phyloP scores from a whole-genome alignment of 2,329 filamentous ascomycete species.

The Lecanosticta acicola region DNA sequence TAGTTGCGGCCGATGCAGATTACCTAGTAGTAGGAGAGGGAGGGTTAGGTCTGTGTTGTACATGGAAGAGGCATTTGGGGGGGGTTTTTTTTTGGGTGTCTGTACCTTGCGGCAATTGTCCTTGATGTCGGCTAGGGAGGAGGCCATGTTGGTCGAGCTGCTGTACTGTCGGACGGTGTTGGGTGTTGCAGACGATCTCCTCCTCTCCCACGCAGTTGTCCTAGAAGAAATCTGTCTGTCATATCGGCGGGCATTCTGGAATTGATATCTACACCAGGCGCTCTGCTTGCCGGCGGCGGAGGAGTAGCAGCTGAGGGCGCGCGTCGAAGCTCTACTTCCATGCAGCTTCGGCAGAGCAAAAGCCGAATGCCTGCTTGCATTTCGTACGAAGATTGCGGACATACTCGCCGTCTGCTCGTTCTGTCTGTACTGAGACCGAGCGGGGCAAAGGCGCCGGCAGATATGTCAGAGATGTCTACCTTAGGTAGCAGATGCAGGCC shows the following conservation, averaged over 20 bases:
- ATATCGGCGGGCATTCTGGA: constrained; percentile 1
- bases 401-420: constrained; percentile 1
- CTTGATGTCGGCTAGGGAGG: constrained; percentile 31
- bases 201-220: background rate
- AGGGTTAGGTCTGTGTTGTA: too few species aligned
- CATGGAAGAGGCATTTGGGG: too few species aligned
- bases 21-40: constrained; percentile 47
- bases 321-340: background rate
- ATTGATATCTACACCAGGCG: background rate
- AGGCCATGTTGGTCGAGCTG: constrained; percentile 16
- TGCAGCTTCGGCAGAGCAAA: constrained; percentile 4
- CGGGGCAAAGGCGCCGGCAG: too few species aligned
- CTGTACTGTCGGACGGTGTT: constrained; percentile 1
- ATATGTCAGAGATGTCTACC: too few species aligned
- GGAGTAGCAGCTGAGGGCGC: constrained; percentile 8
- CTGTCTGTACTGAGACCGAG: too few species aligned
- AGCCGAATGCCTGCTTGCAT: constrained; percentile 6
- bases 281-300: constrained; percentile 6
- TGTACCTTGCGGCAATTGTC: constrained; percentile 46
- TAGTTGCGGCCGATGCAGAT: constrained; percentile 96
- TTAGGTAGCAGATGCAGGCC: background rate
- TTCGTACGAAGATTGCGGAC: constrained; percentile 12
- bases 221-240: background rate
- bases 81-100: background rate
- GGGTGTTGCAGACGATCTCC: background rate